Conservation (phyloP, 208 protist genomes). For the Leishmania turanica region DNA sequence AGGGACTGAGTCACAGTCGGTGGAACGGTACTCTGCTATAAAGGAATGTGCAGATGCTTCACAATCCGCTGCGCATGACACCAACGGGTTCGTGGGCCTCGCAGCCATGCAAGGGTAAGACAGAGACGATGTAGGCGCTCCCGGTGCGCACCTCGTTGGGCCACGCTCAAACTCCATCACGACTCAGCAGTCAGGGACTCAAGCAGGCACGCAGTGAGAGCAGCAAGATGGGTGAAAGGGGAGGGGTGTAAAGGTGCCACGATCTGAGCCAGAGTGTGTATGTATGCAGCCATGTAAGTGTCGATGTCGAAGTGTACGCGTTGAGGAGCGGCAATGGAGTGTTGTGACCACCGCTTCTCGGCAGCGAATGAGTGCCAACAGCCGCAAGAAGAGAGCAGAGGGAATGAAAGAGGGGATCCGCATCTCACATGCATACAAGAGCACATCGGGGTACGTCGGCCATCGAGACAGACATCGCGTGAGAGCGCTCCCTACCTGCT, state of each 20-base stretch:
- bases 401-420: not conserved
- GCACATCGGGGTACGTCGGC: not conserved
- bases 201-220: not conserved
- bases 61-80: not conserved
- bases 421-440: not conserved
- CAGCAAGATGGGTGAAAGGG: not conserved
- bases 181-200: not conserved
- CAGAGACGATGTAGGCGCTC: not conserved
- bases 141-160: slow-evolving; percentile 8
- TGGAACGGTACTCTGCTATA: not conserved
- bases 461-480: not conserved
- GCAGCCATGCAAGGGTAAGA: not conserved
- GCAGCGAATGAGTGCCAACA: not conserved
- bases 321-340: not conserved
- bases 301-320: not conserved
- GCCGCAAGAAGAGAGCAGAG: not conserved
- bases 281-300: too few species aligned
- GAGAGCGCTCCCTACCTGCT: not conserved
- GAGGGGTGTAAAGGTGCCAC: not conserved
- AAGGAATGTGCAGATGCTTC: not conserved
- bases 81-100: not conserved
- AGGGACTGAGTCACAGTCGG: not conserved
- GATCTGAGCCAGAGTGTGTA: not conserved
- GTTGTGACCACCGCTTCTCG: not conserved
- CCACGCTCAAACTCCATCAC: slow-evolving; percentile 21